phyloP scores from a whole-genome alignment of 1,139 yeast genomes.

The Schwanniomyces etchellsii region DNA sequence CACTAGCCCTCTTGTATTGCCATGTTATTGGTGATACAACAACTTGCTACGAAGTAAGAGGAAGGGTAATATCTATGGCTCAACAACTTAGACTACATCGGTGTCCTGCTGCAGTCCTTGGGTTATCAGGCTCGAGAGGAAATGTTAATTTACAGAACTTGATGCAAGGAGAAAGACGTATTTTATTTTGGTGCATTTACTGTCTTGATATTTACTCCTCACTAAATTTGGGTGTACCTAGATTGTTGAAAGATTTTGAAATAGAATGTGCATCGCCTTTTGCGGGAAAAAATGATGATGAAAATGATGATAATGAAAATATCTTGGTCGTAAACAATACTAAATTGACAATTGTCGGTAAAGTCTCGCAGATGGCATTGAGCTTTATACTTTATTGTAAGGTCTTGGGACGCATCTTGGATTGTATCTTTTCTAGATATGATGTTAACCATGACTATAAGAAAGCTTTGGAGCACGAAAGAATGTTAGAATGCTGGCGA shows the following conservation, averaged over 20 bases:
- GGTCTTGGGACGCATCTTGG: conserved; percentile 69
- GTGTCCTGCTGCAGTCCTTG: conserved; percentile 79
- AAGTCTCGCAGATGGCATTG: conserved; percentile 57
- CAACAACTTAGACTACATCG: conserved; percentile 82
- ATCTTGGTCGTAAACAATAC: conserved; percentile 55
- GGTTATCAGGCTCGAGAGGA: conserved; percentile 41
- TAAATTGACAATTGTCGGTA: conserved; percentile 59
- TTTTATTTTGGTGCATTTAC: conserved; percentile 81
- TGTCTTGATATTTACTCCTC: conserved; percentile 73
- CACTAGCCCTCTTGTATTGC: conserved; percentile 67
- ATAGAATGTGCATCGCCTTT: conserved; percentile 84
- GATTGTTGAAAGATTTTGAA: conserved; percentile 72
- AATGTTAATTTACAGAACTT: conserved; percentile 43
- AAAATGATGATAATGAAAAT: conserved; percentile 42
- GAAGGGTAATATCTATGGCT: conserved; percentile 74
- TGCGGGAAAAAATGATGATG: conserved; percentile 47
- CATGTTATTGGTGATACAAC: conserved; percentile 69
- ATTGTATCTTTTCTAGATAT: conserved; percentile 51
- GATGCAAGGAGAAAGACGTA: conserved; percentile 78
- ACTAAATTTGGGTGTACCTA: conserved; percentile 74
- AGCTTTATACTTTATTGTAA: conserved; percentile 66
- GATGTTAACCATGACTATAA: conserved; percentile 32
- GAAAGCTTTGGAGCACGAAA: conserved; percentile 50
- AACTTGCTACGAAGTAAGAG: conserved; percentile 71
- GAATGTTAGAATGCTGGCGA: conserved; percentile 75